A percentile compares a stretch with the other conserved stretches of the same genome.
Evolutionary conservation across 306 rosid genomes (phyloP).

Genomic region (Begonia fuchsioides): DNA sequence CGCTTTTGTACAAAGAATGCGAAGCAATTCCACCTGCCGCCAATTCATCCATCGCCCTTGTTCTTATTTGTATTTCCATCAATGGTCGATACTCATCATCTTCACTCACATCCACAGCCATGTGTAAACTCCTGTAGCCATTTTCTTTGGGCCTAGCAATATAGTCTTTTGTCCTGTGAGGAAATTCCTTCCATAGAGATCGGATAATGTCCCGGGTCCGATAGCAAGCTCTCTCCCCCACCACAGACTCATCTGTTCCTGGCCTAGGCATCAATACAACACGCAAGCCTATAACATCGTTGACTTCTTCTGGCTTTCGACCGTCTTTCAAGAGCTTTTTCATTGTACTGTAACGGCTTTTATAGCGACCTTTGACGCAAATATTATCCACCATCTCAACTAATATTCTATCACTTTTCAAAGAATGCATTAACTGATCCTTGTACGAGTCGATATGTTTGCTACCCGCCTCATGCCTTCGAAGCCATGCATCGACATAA

Average conservation of each 20-base stretch:
- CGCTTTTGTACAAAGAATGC: slow-evolving; percentile 81
- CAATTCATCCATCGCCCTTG: slow-evolving; percentile 63
- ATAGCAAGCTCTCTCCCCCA: slow-evolving; percentile 74
- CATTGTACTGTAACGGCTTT: slow-evolving; percentile 87
- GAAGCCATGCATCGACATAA: slow-evolving; percentile 63
- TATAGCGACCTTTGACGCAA: slow-evolving; percentile 54
- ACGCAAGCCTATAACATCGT: slow-evolving; percentile 73
- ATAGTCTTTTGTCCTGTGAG: slow-evolving; percentile 68
- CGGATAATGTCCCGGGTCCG: slow-evolving; percentile 38
- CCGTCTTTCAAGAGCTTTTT: slow-evolving; percentile 87
- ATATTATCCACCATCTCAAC: slow-evolving; percentile 35
- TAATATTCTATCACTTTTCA: slow-evolving; percentile 36
- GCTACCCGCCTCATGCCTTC: slow-evolving; percentile 42
- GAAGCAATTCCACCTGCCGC: slow-evolving; percentile 86
- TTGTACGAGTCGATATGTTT: slow-evolving; percentile 42
- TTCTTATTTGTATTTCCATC: slow-evolving; percentile 87
- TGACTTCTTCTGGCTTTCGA: slow-evolving; percentile 60
- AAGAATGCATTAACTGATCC: slow-evolving; percentile 31
- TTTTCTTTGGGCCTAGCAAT: slow-evolving; percentile 71
- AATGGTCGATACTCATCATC: slow-evolving; percentile 36
- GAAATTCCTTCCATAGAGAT: slow-evolving; percentile 70
- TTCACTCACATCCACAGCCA: slow-evolving; percentile 83
- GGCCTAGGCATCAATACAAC: slow-evolving; percentile 50
- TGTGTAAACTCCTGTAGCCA: slow-evolving; percentile 78
- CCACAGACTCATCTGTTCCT: slow-evolving; percentile 22